These are phyloP conservation scores for Handroanthus guayacan DNA, from an alignment of 257 asterid species.

Conservation along the genomic window DNA sequence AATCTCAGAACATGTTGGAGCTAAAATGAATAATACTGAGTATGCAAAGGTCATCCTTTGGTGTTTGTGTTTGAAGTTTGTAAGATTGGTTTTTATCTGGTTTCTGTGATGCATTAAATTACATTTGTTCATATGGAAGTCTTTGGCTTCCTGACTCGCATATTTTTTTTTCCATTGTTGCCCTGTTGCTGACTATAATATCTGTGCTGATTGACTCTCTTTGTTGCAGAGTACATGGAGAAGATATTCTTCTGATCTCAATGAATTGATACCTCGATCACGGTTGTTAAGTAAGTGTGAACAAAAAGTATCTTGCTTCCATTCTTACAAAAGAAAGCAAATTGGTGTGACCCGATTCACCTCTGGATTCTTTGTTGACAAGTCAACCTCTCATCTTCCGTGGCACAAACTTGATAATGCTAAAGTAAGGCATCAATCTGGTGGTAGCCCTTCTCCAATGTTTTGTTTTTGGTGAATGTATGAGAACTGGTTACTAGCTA, in stretches of 20 bases:
- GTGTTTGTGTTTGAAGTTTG: slow-evolving; percentile 22
- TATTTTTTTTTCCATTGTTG: slow-evolving; percentile 13
- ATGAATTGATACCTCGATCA: slow-evolving; percentile 43
- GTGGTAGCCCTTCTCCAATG: slow-evolving; percentile 1
- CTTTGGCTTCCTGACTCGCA: slow-evolving; percentile 15
- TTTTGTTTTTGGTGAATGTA: slow-evolving; percentile 28
- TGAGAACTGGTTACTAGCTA: slow-evolving; percentile 17
- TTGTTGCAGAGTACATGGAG: slow-evolving; percentile 66
- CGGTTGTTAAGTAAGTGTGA: slow-evolving; percentile 40
- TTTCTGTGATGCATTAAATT: slow-evolving; percentile 11
- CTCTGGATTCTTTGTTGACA: slow-evolving; percentile 68
- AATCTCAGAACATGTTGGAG: slow-evolving; percentile 23
- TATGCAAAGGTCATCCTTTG: slow-evolving; percentile 1
- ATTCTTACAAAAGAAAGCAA: slow-evolving; percentile 55
- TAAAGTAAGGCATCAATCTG: slow-evolving; percentile 48
- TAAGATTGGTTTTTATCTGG: slow-evolving; percentile 17
- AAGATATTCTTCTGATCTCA: slow-evolving; percentile 51
- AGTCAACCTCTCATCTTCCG: slow-evolving; percentile 60
- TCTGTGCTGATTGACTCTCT: slow-evolving; percentile 28
- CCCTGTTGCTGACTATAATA: slow-evolving; percentile 12
- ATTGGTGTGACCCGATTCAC: slow-evolving; percentile 51
- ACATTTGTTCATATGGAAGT: not conserved
- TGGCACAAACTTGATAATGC: slow-evolving; percentile 46
- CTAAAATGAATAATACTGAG: slow-evolving; percentile 12
- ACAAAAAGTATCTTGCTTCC: slow-evolving; percentile 65